phyloP scores from a whole-genome alignment of 2,329 filamentous ascomycete genomes.

The Claviceps fusiformis region DNA sequence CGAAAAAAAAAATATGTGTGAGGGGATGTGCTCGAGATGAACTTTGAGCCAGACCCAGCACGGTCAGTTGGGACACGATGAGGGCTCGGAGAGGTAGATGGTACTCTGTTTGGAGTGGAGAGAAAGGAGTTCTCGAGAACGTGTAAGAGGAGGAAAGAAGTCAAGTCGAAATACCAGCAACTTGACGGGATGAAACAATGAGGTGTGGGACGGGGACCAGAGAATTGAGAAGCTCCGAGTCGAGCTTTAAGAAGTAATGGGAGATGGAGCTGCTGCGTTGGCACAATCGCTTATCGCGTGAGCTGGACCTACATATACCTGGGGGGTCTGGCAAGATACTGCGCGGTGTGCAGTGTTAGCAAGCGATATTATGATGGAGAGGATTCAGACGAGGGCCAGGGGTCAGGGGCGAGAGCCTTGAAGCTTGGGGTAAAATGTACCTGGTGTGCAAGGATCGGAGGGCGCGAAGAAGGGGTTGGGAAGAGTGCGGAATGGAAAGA shows the following conservation, averaged over 20 bases:
- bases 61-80: background rate
- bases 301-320: background rate
- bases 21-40: background rate
- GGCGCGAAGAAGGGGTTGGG: background rate
- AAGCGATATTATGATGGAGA: background rate
- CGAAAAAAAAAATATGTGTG: background rate
- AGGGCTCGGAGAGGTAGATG: too few relatives aligned
- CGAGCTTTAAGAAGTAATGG: background rate
- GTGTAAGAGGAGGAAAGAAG: too few relatives aligned
- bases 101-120: background rate
- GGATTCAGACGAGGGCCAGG: slow-evolving; percentile 1
- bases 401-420: background rate
- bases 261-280: background rate
- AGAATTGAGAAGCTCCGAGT: background rate
- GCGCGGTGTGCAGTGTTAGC: background rate
- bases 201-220: background rate
- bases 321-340: background rate
- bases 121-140: background rate
- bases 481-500: background rate
- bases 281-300: background rate
- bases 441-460: background rate
- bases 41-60: background rate
- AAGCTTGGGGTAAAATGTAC: background rate
- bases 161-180: background rate
- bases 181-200: background rate